These are phyloP conservation scores for Pistacia atlantica DNA, from an alignment of 345 rosid species.

Conservation along the genomic window DNA sequence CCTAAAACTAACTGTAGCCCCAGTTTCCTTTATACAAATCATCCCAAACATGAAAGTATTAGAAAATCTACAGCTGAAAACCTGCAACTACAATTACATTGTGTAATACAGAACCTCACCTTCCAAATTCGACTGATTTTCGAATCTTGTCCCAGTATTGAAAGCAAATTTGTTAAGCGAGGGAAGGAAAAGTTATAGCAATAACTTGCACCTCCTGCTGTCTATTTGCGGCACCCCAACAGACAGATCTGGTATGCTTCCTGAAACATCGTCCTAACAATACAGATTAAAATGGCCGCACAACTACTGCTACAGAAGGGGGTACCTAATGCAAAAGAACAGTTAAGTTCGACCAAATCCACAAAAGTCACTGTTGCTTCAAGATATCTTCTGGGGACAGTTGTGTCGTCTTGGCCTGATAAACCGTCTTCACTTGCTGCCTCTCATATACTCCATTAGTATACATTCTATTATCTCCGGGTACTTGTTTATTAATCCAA, in stretches of 20 bases:
- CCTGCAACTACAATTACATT: neutral
- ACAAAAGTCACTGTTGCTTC: constrained; percentile 19
- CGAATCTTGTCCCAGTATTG: neutral
- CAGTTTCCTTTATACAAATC: neutral
- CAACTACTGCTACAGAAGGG: neutral
- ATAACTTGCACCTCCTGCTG: neutral
- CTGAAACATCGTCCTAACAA: neutral
- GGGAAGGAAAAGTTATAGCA: neutral
- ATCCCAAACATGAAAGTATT: neutral
- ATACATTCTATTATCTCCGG: constrained; percentile 37
- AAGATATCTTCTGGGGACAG: constrained; percentile 31
- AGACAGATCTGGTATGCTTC: neutral
- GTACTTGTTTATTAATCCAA: constrained; percentile 51
- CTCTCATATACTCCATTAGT: constrained; percentile 46
- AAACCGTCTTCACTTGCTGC: constrained; percentile 51
- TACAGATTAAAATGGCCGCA: constrained; percentile 4
- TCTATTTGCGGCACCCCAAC: neutral
- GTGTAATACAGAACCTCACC: constrained; percentile 7
- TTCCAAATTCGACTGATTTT: neutral
- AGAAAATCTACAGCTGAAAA: neutral
- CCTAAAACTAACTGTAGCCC: neutral
- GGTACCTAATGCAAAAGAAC: neutral
- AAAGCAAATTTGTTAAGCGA: neutral
- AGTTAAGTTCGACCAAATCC: constrained; percentile 4
- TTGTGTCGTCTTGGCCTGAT: constrained; percentile 49